Conservation (phyloP, 305 asterid species). For the Vinca major region DNA sequence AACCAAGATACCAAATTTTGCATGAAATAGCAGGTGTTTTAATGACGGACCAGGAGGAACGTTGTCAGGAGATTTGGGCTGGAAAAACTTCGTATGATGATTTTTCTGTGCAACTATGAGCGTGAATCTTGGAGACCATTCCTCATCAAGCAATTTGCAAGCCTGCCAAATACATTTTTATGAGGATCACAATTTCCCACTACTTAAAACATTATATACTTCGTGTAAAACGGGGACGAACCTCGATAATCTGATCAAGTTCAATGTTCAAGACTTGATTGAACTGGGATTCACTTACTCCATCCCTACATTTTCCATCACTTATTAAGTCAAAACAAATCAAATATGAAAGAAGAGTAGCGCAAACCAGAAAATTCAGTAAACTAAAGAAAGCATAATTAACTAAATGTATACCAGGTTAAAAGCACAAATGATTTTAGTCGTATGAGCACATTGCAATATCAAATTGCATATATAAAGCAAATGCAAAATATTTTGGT, state of each 20-base stretch:
- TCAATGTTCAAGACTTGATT: constrained; percentile 58
- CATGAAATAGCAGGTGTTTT: neutral
- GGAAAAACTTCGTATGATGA: constrained; percentile 69
- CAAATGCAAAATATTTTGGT: no score
- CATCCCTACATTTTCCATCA: constrained; percentile 37
- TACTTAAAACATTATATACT: no score
- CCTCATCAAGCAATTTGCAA: constrained; percentile 44
- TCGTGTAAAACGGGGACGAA: neutral
- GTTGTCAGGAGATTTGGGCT: constrained; percentile 36
- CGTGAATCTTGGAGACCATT: constrained; percentile 49
- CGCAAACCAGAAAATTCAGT: neutral
- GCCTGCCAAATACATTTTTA: constrained; percentile 32
- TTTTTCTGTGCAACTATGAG: constrained; percentile 63
- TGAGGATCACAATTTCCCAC: no score
- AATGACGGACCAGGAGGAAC: constrained; percentile 55
- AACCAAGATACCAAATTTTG: no score
- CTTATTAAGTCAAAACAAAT: neutral
- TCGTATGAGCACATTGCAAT: no score
- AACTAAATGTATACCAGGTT: no score
- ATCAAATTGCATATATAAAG: no score
- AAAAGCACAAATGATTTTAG: no score
- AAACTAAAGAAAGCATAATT: no score
- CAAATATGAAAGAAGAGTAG: neutral
- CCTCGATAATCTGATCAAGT: constrained; percentile 60
- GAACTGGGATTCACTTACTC: constrained; percentile 72